Evolutionary conservation across 495 filamentous ascomycete species (phyloP).

Genomic region (Lentithecium fluviatile): DNA sequence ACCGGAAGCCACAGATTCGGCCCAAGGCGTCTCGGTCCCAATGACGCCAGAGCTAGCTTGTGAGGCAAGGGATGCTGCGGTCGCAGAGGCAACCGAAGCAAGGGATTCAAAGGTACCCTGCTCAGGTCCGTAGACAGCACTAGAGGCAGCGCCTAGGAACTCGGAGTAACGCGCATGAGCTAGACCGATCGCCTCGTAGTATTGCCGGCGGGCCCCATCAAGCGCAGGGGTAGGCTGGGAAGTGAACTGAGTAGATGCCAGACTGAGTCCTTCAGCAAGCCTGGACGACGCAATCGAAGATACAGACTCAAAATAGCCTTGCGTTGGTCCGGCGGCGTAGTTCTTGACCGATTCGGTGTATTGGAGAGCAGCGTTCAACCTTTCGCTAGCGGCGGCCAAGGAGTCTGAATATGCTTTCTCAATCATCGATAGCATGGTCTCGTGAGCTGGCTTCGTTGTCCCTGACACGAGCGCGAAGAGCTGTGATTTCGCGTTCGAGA

Average conservation of each 20-base stretch:
- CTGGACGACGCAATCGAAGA: conserved; percentile 65
- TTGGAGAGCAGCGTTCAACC: conserved; percentile 52
- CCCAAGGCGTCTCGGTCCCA: conserved; percentile 49
- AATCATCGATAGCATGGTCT: conserved; percentile 63
- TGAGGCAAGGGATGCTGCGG: conserved; percentile 34
- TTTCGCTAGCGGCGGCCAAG: conserved; percentile 59
- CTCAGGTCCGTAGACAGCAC: conserved; percentile 48
- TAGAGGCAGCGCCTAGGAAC: conserved; percentile 67
- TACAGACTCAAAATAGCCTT: conserved; percentile 55
- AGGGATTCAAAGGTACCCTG: conserved; percentile 49
- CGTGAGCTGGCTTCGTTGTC: conserved; percentile 60
- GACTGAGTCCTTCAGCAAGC: conserved; percentile 60
- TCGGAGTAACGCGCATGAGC: conserved; percentile 75
- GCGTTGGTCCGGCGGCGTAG: conserved; percentile 42
- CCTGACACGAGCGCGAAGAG: conserved; percentile 66
- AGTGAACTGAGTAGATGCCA: conserved; percentile 65
- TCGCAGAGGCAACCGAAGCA: conserved; percentile 42
- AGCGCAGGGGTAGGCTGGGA: conserved; percentile 57
- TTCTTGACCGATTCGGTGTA: conserved; percentile 42
- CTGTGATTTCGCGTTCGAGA: conserved; percentile 64
- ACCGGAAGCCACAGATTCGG: conserved; percentile 45
- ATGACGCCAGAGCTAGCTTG: conserved; percentile 43
- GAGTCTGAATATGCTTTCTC: conserved; percentile 68
- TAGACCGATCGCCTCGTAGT: conserved; percentile 73
- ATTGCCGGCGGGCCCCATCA: conserved; percentile 64